Conservation (phyloP, 177 flowering plant genomes). For the Tripterygium wilfordii region DNA sequence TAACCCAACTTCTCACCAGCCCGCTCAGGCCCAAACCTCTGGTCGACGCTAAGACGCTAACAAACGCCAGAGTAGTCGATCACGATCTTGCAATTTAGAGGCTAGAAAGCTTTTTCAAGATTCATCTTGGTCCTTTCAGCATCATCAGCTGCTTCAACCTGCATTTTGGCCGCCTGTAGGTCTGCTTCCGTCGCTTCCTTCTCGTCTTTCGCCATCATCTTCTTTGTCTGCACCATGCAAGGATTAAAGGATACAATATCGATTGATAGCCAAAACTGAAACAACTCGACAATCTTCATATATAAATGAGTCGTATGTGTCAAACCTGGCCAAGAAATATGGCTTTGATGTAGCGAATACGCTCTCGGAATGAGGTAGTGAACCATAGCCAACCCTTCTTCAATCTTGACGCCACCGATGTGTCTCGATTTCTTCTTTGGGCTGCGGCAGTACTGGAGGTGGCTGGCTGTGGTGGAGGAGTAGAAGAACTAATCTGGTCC, state of each 20-base stretch:
- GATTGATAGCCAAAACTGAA: too few relatives aligned
- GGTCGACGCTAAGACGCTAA: too few relatives aligned
- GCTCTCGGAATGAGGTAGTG: conserved; percentile 31
- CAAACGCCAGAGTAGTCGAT: too few relatives aligned
- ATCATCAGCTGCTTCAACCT: conserved; percentile 59
- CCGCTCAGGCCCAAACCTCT: too few relatives aligned
- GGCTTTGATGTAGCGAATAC: conserved; percentile 34
- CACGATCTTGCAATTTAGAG: too few relatives aligned
- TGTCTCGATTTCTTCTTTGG: conserved; percentile 3
- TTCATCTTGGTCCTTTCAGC: conserved; percentile 42
- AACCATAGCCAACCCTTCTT: conserved; percentile 25
- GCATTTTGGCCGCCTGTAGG: conserved; percentile 40
- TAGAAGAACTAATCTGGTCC: conserved; percentile 10
- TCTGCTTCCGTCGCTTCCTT: conserved; percentile 57
- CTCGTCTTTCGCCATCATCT: conserved; percentile 47
- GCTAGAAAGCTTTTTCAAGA: conserved; percentile 14
- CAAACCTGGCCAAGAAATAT: conserved; percentile 38
- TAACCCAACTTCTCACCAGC: too few relatives aligned
- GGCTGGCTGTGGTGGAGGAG: conserved; percentile 1
- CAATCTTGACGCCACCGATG: conserved; percentile 14
- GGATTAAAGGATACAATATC: background rate
- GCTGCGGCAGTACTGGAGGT: background rate
- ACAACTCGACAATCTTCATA: too few relatives aligned
- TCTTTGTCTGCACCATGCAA: conserved; percentile 25
- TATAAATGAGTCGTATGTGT: too few relatives aligned